Percentiles rank a stretch among this genome's conserved stretches.
phyloP scores from a whole-genome alignment of 768 basidiomycete genomes.

The Pulveroboletus frians region DNA sequence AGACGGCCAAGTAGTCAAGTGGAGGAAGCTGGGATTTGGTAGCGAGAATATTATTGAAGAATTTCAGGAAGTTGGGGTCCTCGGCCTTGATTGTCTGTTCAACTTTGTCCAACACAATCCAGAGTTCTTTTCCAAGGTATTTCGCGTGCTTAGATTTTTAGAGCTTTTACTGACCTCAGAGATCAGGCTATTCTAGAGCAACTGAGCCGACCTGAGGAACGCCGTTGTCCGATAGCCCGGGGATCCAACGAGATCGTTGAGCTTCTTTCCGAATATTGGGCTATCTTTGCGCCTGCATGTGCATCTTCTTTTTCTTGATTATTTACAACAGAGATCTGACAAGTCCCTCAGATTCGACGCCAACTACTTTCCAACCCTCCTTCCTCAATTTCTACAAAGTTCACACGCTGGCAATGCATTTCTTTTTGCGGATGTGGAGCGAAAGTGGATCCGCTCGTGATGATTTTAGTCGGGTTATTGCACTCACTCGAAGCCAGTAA shows the following conservation, averaged over 20 bases:
- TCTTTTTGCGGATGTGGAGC: conserved; percentile 91
- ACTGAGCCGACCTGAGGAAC: conserved; percentile 62
- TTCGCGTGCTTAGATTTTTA: neutral
- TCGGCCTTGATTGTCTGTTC: conserved; percentile 82
- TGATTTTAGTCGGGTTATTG: conserved; percentile 76
- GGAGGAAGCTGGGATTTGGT: conserved; percentile 75
- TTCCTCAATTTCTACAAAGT: conserved; percentile 81
- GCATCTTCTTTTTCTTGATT: conserved; percentile 24
- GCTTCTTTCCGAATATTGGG: conserved; percentile 79
- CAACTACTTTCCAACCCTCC: conserved; percentile 80
- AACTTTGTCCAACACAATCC: conserved; percentile 64
- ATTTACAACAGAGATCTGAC: conserved; percentile 1
- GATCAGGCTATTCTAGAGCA: conserved; percentile 75
- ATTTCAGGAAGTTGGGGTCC: conserved; percentile 71
- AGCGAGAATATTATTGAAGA: conserved; percentile 71
- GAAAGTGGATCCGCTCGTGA: conserved; percentile 73
- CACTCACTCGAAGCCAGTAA: conserved; percentile 79
- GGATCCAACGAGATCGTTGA: conserved; percentile 86
- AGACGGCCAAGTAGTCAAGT: conserved; percentile 52
- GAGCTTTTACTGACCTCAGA: conserved; percentile 5
- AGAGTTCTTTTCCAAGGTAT: conserved; percentile 71
- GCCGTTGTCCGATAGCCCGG: conserved; percentile 77
- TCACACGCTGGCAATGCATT: conserved; percentile 73
- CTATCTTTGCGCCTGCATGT: conserved; percentile 84
- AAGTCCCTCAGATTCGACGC: conserved; percentile 53